Conservation (phyloP, 495 filamentous ascomycete species). For the Penicillium coffeae region DNA sequence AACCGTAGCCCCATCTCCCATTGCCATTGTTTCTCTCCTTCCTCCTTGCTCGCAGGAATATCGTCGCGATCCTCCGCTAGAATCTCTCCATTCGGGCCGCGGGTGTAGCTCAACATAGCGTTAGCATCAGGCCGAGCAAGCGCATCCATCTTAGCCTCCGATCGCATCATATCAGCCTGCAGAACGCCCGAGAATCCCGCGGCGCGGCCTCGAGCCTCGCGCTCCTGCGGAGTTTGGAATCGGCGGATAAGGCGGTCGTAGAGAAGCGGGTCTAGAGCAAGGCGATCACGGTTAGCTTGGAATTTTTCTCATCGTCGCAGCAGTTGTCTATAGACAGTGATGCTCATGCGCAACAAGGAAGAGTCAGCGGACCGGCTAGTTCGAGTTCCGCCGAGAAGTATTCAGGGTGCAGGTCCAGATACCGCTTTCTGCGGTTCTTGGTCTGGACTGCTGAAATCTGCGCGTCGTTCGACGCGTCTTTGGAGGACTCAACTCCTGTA, state of each 20-base stretch:
- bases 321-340: constrained; percentile 6
- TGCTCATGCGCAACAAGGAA: constrained; percentile 14
- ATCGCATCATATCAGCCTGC: constrained; percentile 65
- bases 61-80: constrained; percentile 54
- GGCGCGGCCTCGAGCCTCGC: constrained; percentile 63
- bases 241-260: constrained; percentile 77
- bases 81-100: constrained; percentile 51
- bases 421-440: constrained; percentile 63
- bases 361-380: constrained; percentile 56
- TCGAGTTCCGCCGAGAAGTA: constrained; percentile 63
- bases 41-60: constrained; percentile 56
- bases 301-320: constrained; percentile 4
- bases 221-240: constrained; percentile 69
- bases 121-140: constrained; percentile 53
- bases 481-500: constrained; percentile 15
- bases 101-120: constrained; percentile 43
- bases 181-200: constrained; percentile 73
- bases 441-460: constrained; percentile 32
- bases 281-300: constrained; percentile 29
- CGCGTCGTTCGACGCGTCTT: constrained; percentile 7
- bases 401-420: constrained; percentile 59
- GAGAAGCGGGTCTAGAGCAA: constrained; percentile 62
- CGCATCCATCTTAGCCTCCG: constrained; percentile 68
- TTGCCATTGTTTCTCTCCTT: constrained; percentile 63
- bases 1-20: constrained; percentile 68